These are phyloP conservation scores for Scheffersomyces cryptocercus DNA, from an alignment of 1,139 yeast species.

Conservation along the genomic window DNA sequence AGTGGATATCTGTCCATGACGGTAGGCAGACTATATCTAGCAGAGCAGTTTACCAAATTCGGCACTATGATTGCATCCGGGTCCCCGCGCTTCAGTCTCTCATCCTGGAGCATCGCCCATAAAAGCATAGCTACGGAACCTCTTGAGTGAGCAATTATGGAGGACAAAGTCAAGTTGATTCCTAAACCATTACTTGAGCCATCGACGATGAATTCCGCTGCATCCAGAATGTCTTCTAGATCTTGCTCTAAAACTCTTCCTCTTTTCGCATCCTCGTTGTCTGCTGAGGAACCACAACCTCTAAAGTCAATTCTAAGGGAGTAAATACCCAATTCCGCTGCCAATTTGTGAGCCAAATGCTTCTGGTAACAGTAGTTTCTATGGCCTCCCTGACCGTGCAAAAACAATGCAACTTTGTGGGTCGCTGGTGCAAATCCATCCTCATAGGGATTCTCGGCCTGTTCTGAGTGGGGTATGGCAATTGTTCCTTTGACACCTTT, in stretches of 20 bases:
- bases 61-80: slow-evolving; percentile 51
- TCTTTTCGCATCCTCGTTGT: slow-evolving; percentile 34
- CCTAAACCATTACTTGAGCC: slow-evolving; percentile 38
- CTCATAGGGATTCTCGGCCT: slow-evolving; percentile 22
- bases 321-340: slow-evolving; percentile 59
- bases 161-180: slow-evolving; percentile 46
- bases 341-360: slow-evolving; percentile 59
- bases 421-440: slow-evolving; percentile 39
- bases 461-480: slow-evolving; percentile 38
- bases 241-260: slow-evolving; percentile 69
- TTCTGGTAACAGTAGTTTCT: slow-evolving; percentile 77
- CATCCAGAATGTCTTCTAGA: slow-evolving; percentile 61
- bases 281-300: slow-evolving; percentile 79
- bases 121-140: slow-evolving; percentile 77
- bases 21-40: slow-evolving; percentile 51
- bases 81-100: slow-evolving; percentile 19
- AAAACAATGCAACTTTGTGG: slow-evolving; percentile 38
- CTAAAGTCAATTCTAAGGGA: slow-evolving; percentile 81
- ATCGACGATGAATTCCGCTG: slow-evolving; percentile 45
- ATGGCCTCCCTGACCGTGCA: slow-evolving; percentile 87
- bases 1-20: slow-evolving; percentile 37
- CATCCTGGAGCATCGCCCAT: slow-evolving; percentile 59
- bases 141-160: slow-evolving; percentile 75
- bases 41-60: slow-evolving; percentile 68
- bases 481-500: slow-evolving; percentile 41